phyloP scores from a whole-genome alignment of 2,329 filamentous ascomycete genomes.

The Microcyclospora pomicola region DNA sequence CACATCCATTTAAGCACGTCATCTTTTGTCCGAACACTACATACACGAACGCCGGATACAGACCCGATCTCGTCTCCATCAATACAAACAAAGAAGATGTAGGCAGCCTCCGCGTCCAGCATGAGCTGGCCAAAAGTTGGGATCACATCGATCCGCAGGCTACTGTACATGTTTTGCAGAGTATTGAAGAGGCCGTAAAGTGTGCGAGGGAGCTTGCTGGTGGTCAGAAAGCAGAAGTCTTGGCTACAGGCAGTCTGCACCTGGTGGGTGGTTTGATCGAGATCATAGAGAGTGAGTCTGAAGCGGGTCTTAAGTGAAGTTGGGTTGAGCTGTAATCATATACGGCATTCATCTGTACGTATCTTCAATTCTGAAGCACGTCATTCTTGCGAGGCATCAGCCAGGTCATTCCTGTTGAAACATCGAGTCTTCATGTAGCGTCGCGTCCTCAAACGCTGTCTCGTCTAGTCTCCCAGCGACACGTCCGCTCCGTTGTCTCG shows the following conservation, averaged over 20 bases:
- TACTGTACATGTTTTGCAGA: slow-evolving; percentile 44
- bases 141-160: slow-evolving; percentile 37
- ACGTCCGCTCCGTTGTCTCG: not conserved
- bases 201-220: slow-evolving; percentile 33
- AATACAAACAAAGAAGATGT: slow-evolving; percentile 47
- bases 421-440: no score
- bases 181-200: slow-evolving; percentile 56
- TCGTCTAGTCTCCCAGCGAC: not conserved
- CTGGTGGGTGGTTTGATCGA: slow-evolving; percentile 67
- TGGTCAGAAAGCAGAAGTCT: slow-evolving; percentile 40
- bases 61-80: slow-evolving; percentile 48
- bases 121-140: slow-evolving; percentile 50
- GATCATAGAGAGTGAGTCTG: slow-evolving; percentile 43
- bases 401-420: no score
- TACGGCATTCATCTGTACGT: no score
- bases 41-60: slow-evolving; percentile 46
- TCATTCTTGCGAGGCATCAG: no score
- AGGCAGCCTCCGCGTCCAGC: slow-evolving; percentile 50
- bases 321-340: no score
- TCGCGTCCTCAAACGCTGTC: no score
- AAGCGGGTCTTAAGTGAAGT: slow-evolving; percentile 1
- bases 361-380: no score
- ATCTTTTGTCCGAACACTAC: slow-evolving; percentile 72
- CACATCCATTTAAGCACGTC: slow-evolving; percentile 51
- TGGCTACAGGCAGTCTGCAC: slow-evolving; percentile 76